phyloP scores from a whole-genome alignment of 176 grass and related monocot species.

The Secale cereale region DNA sequence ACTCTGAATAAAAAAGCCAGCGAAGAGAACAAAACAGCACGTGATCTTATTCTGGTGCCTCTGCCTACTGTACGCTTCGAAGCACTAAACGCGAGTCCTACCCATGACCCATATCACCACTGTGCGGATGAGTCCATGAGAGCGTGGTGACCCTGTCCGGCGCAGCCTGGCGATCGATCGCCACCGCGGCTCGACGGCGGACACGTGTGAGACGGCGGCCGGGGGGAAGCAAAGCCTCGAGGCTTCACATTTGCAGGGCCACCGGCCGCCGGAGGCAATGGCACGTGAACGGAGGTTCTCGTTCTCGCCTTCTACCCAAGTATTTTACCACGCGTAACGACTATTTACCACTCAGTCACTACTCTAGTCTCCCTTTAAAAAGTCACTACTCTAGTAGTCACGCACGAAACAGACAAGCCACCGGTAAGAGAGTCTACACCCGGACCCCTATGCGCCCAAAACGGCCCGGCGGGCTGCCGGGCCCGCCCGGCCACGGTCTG shows the following conservation, averaged over 20 bases:
- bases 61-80: neutral
- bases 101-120: slow-evolving; percentile 29
- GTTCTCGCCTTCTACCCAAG: neutral
- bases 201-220: slow-evolving; percentile 13
- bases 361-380: no score
- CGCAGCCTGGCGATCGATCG: neutral
- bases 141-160: neutral
- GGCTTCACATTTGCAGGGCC: neutral
- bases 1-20: neutral
- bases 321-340: neutral
- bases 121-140: neutral
- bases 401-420: no score
- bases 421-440: no score
- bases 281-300: slow-evolving; percentile 6
- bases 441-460: no score
- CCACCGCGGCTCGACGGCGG: neutral
- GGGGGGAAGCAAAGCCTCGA: neutral
- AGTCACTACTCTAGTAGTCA: no score
- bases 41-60: neutral
- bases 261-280: neutral
- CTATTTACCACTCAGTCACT: neutral
- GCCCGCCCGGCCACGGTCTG: no score
- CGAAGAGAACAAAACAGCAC: slow-evolving; percentile 22
- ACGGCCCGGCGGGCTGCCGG: no score
- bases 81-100: slow-evolving; percentile 16